Conservation (phyloP, 2,329 filamentous ascomycete genomes). For the Allantophomopsis cytisporea region DNA sequence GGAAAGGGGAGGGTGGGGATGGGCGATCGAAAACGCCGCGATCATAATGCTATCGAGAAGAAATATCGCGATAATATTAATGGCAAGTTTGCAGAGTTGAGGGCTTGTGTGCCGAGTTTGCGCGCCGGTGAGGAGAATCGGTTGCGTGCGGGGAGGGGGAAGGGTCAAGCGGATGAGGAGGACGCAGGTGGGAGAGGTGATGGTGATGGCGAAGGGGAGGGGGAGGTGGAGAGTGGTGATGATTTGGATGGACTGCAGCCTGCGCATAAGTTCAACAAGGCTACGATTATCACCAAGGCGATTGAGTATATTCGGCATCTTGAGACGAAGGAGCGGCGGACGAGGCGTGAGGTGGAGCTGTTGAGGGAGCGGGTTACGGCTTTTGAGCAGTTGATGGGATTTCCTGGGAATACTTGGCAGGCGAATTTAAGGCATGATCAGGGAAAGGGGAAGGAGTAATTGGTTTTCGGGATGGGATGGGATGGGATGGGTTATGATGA, state of each 20-base stretch:
- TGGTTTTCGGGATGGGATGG: no score
- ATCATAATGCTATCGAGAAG: slow-evolving; percentile 73
- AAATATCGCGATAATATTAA: slow-evolving; percentile 69
- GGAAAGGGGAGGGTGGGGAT: no score
- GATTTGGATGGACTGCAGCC: neutral
- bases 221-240: neutral
- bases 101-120: slow-evolving; percentile 55
- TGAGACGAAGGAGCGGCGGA: slow-evolving; percentile 6
- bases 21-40: slow-evolving; percentile 12
- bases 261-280: slow-evolving; percentile 9
- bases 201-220: no score
- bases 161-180: no score
- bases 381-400: slow-evolving; percentile 5
- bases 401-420: no score
- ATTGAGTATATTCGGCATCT: slow-evolving; percentile 11
- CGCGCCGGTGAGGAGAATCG: slow-evolving; percentile 25
- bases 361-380: slow-evolving; percentile 6
- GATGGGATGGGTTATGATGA: no score
- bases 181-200: no score
- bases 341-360: slow-evolving; percentile 5
- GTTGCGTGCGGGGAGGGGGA: no score
- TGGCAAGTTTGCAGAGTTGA: slow-evolving; percentile 61
- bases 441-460: no score
- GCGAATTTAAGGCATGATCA: no score
- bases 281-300: slow-evolving; percentile 9